Evolutionary conservation across 106 monocot species (phyloP).

Genomic region (Allium sativum): DNA sequence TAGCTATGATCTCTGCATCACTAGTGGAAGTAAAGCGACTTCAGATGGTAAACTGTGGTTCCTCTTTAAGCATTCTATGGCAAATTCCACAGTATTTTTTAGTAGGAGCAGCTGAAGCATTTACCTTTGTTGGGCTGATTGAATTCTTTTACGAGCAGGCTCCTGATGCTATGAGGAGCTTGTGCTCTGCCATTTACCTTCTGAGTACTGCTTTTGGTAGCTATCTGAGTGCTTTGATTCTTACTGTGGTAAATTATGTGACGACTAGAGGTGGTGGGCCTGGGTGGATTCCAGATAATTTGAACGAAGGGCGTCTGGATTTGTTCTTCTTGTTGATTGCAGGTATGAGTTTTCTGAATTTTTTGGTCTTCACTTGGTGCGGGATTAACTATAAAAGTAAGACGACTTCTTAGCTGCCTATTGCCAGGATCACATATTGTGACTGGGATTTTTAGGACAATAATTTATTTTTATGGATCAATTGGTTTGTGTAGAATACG

Average conservation of each 20-base stretch:
- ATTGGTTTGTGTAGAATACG: too few relatives aligned
- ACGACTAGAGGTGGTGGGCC: slow-evolving; percentile 18
- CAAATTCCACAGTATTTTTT: slow-evolving; percentile 48
- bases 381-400: slow-evolving; percentile 20
- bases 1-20: slow-evolving; percentile 33
- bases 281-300: slow-evolving; percentile 9
- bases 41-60: slow-evolving; percentile 4
- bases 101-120: slow-evolving; percentile 34
- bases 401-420: slow-evolving; percentile 11
- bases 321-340: slow-evolving; percentile 3
- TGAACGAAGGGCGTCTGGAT: slow-evolving; percentile 10
- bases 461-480: too few relatives aligned
- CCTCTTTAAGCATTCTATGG: slow-evolving; percentile 30
- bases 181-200: slow-evolving; percentile 26
- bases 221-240: slow-evolving; percentile 35
- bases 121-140: slow-evolving; percentile 25
- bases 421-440: too few relatives aligned
- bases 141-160: slow-evolving; percentile 44
- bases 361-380: slow-evolving; percentile 9
- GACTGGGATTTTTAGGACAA: too few relatives aligned
- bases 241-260: slow-evolving; percentile 22
- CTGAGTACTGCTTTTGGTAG: slow-evolving; percentile 23
- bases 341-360: slow-evolving; percentile 3
- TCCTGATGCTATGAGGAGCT: slow-evolving; percentile 41
- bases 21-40: slow-evolving; percentile 26